These are phyloP conservation scores for Argentina anserina DNA, from an alignment of 306 rosid genomes.

Conservation along the genomic window DNA sequence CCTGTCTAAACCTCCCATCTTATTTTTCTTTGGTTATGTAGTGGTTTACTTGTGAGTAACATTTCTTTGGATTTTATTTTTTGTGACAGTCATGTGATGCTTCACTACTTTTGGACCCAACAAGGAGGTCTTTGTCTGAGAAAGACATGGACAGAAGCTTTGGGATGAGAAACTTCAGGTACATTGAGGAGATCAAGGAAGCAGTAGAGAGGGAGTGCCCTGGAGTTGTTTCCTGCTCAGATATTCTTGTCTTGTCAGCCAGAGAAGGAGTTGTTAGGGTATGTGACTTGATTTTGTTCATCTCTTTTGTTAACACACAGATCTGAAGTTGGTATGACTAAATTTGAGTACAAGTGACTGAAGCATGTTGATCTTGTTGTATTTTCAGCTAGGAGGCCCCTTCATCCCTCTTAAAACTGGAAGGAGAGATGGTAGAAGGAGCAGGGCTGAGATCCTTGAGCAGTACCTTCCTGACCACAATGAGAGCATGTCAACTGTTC, in stretches of 20 bases:
- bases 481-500: slow-evolving; percentile 84
- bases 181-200: slow-evolving; percentile 89
- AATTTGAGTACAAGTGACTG: background rate
- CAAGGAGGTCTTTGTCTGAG: slow-evolving; percentile 83
- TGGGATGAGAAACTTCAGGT: slow-evolving; percentile 93
- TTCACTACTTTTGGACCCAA: slow-evolving; percentile 83
- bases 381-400: slow-evolving; percentile 84
- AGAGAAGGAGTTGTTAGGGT: slow-evolving; percentile 92
- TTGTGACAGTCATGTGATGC: slow-evolving; percentile 81
- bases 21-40: background rate
- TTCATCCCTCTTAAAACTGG: slow-evolving; percentile 79
- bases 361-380: background rate
- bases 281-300: slow-evolving; percentile 3
- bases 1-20: background rate
- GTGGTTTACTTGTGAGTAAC: background rate
- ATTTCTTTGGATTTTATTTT: background rate
- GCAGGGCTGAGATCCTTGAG: slow-evolving; percentile 86
- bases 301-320: background rate
- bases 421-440: slow-evolving; percentile 94
- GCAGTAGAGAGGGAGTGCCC: slow-evolving; percentile 98
- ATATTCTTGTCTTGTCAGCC: slow-evolving; percentile 84
- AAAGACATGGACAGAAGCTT: slow-evolving; percentile 95
- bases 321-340: slow-evolving; percentile 7
- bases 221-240: slow-evolving; percentile 91
- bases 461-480: slow-evolving; percentile 93